A percentile compares a stretch with the other conserved stretches of the same genome.
phyloP scores from a whole-genome alignment of 2,329 filamentous ascomycete species.

The Trichoderma koningiopsis region DNA sequence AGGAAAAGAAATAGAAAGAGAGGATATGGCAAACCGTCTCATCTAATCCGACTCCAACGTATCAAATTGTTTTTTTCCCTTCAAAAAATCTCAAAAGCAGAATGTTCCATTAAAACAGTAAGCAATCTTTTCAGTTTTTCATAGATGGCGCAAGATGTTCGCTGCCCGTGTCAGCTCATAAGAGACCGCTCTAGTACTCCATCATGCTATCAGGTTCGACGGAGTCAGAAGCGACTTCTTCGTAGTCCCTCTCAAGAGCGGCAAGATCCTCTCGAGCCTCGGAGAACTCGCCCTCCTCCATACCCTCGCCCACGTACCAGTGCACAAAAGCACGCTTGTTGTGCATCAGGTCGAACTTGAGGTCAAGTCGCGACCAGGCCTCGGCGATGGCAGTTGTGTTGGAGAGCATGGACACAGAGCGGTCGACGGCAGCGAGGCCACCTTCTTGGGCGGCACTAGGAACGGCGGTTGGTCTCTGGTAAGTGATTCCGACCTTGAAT shows the following conservation, averaged over 20 bases:
- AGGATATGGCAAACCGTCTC: slow-evolving; percentile 23
- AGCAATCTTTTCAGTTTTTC: background rate
- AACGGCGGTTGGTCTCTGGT: slow-evolving; percentile 66
- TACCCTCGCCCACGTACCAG: slow-evolving; percentile 85
- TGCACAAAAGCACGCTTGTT: slow-evolving; percentile 76
- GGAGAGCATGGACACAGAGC: slow-evolving; percentile 70
- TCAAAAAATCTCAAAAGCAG: slow-evolving; percentile 26
- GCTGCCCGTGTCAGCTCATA: background rate
- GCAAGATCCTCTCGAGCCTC: slow-evolving; percentile 85
- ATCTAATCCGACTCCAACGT: slow-evolving; percentile 19
- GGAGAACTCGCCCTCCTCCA: slow-evolving; percentile 90
- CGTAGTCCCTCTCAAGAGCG: slow-evolving; percentile 83
- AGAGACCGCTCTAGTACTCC: slow-evolving; percentile 71
- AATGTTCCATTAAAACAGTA: background rate
- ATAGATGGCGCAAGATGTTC: background rate
- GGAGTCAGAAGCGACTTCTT: slow-evolving; percentile 79
- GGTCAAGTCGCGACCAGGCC: slow-evolving; percentile 71
- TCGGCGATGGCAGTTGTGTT: slow-evolving; percentile 75
- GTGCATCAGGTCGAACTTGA: slow-evolving; percentile 80
- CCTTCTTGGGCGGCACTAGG: slow-evolving; percentile 57
- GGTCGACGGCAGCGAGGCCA: slow-evolving; percentile 63
- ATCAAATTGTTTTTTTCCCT: slow-evolving; percentile 18
- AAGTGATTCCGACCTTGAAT: slow-evolving; percentile 77
- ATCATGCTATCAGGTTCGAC: slow-evolving; percentile 61
- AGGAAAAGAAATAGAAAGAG: background rate